phyloP scores from a whole-genome alignment of 345 rosid species.

The Draba incana region DNA sequence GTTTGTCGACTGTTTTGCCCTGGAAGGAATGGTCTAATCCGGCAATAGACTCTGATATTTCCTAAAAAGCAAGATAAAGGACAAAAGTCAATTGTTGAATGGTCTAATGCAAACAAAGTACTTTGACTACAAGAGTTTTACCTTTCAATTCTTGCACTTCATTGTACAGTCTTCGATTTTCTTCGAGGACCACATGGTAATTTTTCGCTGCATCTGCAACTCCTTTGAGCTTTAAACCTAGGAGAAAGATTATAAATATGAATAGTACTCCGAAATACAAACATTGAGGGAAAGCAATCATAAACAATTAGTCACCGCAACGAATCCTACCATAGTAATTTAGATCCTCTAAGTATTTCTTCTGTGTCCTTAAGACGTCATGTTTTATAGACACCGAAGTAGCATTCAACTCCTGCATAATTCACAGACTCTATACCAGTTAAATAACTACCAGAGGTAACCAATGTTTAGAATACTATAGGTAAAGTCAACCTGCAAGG shows the following conservation, averaged over 20 bases:
- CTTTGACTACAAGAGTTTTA: conserved; percentile 38
- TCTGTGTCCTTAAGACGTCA: conserved; percentile 67
- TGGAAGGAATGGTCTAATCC: conserved; percentile 89
- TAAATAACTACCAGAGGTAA: conserved; percentile 3
- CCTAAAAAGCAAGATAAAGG: conserved; percentile 51
- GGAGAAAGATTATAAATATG: conserved; percentile 13
- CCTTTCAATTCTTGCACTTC: conserved; percentile 99
- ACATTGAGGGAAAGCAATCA: conserved; percentile 24
- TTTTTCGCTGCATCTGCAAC: conserved; percentile 82
- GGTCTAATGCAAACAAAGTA: conserved; percentile 19
- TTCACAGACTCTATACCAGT: conserved; percentile 6
- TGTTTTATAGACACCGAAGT: conserved; percentile 64
- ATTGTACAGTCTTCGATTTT: conserved; percentile 84
- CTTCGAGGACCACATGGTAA: conserved; percentile 77
- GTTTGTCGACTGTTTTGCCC: conserved; percentile 81
- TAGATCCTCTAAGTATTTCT: conserved; percentile 63
- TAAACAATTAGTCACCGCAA: conserved; percentile 18
- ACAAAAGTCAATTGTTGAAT: conserved; percentile 31
- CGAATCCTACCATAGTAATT: conserved; percentile 61
- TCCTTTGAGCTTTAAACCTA: conserved; percentile 82
- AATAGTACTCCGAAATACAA: conserved; percentile 28
- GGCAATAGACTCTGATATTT: conserved; percentile 95
- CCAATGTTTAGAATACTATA: conserved; percentile 18
- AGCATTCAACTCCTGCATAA: conserved; percentile 65
- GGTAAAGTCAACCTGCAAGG: conserved; percentile 61